These are phyloP conservation scores for Trichomonas vaginalis DNA, from an alignment of 208 protist species.

Conservation along the genomic window DNA sequence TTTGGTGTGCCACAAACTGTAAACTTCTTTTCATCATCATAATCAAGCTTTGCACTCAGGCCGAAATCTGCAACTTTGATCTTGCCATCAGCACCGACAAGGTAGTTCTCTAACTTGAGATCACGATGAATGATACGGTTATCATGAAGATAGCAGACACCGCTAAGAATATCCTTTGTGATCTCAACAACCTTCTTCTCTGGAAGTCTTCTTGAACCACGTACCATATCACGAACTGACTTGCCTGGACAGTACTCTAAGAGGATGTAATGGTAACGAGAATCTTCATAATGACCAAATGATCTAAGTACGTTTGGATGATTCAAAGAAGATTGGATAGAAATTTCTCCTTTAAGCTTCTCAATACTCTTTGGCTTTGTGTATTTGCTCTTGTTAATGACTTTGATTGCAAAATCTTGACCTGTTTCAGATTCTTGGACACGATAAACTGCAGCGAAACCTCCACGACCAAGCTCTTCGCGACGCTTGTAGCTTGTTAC, in stretches of 20 bases:
- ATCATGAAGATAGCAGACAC: constrained; percentile 7
- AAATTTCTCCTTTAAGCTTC: constrained; percentile 75
- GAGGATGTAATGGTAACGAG: constrained; percentile 19
- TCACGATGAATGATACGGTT: constrained; percentile 76
- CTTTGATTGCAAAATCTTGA: neutral
- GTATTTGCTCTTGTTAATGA: neutral
- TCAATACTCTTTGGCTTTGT: neutral
- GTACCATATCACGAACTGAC: neutral
- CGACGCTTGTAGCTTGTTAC: neutral
- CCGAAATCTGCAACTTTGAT: constrained; percentile 82
- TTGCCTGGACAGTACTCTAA: neutral
- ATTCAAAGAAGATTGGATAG: constrained; percentile 74
- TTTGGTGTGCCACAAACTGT: constrained; percentile 27
- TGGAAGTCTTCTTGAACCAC: neutral
- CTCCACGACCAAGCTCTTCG: neutral
- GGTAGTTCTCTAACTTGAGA: constrained; percentile 80
- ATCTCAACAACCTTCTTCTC: neutral
- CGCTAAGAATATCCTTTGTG: neutral
- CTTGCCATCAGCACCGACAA: constrained; percentile 59
- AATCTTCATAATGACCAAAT: constrained; percentile 79
- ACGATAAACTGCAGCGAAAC: neutral
- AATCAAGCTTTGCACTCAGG: constrained; percentile 61
- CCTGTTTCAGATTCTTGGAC: neutral
- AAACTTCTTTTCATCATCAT: constrained; percentile 65
- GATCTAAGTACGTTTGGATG: constrained; percentile 87